A percentile compares a stretch with the other conserved stretches of the same genome.
These are phyloP conservation scores for Phytopythium mirpurense DNA, from an alignment of 352 stramenopile genomes.

Conservation along the genomic window DNA sequence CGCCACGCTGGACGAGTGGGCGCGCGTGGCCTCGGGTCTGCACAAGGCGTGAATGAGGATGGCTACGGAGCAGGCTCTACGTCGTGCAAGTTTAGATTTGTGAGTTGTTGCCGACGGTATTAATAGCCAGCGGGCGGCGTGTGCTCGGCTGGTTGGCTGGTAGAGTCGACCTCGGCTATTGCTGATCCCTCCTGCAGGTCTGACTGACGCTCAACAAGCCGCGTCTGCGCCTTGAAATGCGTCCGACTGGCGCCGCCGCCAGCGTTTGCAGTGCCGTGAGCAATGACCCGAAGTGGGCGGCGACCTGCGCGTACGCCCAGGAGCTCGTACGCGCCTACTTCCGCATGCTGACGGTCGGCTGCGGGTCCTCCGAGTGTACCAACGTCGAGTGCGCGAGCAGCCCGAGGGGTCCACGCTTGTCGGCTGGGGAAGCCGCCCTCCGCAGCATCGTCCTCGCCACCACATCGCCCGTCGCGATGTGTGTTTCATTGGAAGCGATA, in stretches of 20 bases:
- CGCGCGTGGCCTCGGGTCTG: slow-evolving; percentile 44
- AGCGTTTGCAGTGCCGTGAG: background rate
- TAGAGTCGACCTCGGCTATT: too few relatives aligned
- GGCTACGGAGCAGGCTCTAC: background rate
- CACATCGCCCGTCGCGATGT: slow-evolving; percentile 34
- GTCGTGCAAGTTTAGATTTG: background rate
- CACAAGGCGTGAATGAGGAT: slow-evolving; percentile 15
- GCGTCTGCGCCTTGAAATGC: background rate
- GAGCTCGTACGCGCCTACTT: slow-evolving; percentile 61
- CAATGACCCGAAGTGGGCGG: background rate
- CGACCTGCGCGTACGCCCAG: slow-evolving; percentile 34
- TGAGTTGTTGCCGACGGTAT: too few relatives aligned
- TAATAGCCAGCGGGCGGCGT: background rate
- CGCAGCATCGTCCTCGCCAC: slow-evolving; percentile 47
- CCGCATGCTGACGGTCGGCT: slow-evolving; percentile 52
- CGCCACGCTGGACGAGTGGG: slow-evolving; percentile 60
- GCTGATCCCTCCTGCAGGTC: background rate
- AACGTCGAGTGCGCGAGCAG: slow-evolving; percentile 41
- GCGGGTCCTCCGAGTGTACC: slow-evolving; percentile 19
- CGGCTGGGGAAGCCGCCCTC: slow-evolving; percentile 37
- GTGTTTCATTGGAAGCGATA: slow-evolving; percentile 13
- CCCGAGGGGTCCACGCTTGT: slow-evolving; percentile 9
- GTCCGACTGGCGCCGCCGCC: background rate
- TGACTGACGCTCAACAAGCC: background rate
- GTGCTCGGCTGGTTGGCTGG: background rate